Evolutionary conservation across 2,329 filamentous ascomycete genomes (phyloP).

Genomic region (Ophiostoma tasmaniense): DNA sequence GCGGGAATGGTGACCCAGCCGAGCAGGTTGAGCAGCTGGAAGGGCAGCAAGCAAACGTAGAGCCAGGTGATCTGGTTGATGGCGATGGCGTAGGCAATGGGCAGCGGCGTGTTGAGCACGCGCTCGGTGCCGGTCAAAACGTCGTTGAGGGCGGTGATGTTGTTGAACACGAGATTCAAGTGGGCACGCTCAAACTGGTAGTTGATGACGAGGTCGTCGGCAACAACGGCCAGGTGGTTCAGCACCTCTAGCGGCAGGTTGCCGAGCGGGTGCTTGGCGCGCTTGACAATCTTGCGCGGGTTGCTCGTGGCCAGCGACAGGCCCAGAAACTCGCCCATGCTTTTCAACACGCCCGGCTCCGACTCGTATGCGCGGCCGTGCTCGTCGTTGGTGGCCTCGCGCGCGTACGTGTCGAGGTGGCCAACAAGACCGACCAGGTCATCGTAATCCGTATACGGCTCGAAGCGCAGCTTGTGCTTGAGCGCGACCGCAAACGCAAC

Average conservation of each 20-base stretch:
- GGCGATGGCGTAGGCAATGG: conserved; percentile 63
- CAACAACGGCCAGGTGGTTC: background rate
- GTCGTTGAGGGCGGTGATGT: background rate
- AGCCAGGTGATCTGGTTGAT: conserved; percentile 70
- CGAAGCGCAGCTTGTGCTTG: background rate
- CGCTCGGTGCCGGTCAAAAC: conserved; percentile 47
- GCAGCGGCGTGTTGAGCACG: conserved; percentile 62
- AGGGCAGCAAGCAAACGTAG: conserved; percentile 62
- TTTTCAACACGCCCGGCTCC: conserved; percentile 37
- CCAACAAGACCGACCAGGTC: conserved; percentile 41
- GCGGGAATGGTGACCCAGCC: conserved; percentile 60
- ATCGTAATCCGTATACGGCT: background rate
- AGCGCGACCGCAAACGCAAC: background rate
- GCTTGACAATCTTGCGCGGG: background rate
- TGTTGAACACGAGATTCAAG: background rate
- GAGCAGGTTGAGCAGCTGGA: conserved; percentile 54
- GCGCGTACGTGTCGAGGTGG: conserved; percentile 60
- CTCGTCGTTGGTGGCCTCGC: conserved; percentile 32
- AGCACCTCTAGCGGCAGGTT: background rate
- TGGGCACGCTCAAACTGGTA: background rate
- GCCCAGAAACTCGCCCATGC: conserved; percentile 13
- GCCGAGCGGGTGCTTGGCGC: background rate
- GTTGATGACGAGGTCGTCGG: background rate
- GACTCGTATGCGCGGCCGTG: conserved; percentile 27
- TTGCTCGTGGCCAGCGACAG: background rate